Conservation (phyloP, 176 grass and related monocot species). For the Cenchrus purpureus region DNA sequence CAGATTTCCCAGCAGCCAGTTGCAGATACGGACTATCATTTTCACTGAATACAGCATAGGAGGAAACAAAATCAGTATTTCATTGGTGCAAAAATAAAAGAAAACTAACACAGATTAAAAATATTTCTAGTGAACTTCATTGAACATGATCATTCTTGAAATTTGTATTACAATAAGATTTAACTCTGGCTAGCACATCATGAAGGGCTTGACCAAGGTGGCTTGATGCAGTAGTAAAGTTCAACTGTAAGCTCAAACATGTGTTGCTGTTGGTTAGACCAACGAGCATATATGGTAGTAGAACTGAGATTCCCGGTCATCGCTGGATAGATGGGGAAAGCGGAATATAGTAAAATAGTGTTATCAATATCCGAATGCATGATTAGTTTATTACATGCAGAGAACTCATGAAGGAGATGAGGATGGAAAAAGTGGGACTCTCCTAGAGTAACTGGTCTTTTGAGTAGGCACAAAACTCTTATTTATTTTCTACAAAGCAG, state of each 20-base stretch:
- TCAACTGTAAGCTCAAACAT: background rate
- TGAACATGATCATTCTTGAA: too few relatives aligned
- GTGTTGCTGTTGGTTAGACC: background rate
- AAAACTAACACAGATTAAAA: too few relatives aligned
- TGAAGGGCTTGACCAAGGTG: too few relatives aligned
- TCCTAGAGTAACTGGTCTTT: background rate
- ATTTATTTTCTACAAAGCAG: background rate
- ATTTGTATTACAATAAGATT: too few relatives aligned
- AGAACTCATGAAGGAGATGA: background rate
- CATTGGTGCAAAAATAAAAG: too few relatives aligned
- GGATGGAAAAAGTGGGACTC: background rate
- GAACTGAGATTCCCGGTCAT: background rate
- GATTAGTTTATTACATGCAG: too few relatives aligned
- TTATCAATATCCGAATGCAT: background rate
- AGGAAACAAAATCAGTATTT: slow-evolving; percentile 28
- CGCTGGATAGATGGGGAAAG: background rate
- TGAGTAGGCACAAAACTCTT: background rate
- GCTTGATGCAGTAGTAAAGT: too few relatives aligned
- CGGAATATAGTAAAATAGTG: background rate
- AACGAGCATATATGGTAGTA: background rate
- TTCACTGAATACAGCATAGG: slow-evolving; percentile 59
- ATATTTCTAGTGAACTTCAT: too few relatives aligned
- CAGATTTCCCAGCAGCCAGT: slow-evolving; percentile 79
- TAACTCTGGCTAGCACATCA: too few relatives aligned
- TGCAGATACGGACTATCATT: slow-evolving; percentile 68